phyloP scores from a whole-genome alignment of 1,139 yeast species.

The Arxiozyma bovina region DNA sequence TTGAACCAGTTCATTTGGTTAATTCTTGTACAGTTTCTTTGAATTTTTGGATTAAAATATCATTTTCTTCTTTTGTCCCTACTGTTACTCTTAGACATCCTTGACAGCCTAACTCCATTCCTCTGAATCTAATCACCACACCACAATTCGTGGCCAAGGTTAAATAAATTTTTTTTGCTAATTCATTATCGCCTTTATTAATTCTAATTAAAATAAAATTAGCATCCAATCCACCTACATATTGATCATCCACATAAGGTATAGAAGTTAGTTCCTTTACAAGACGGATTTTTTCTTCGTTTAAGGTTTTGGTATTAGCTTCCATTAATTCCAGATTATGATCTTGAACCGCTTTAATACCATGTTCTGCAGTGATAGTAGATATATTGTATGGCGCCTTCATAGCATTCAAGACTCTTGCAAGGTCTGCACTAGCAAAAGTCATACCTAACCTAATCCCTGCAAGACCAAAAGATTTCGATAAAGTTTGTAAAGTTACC shows the following conservation, averaged over 20 bases:
- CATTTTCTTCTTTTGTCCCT: conserved; percentile 74
- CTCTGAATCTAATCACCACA: conserved; percentile 86
- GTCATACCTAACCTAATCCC: conserved; percentile 87
- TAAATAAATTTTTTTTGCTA: conserved; percentile 60
- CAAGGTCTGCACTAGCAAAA: conserved; percentile 50
- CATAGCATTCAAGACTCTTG: conserved; percentile 70
- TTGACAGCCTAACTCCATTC: conserved; percentile 75
- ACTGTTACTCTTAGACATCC: conserved; percentile 84
- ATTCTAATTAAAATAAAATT: conserved; percentile 74
- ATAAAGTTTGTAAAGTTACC: conserved; percentile 82
- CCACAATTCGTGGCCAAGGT: conserved; percentile 60
- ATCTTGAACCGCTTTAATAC: conserved; percentile 57
- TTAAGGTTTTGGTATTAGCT: conserved; percentile 41
- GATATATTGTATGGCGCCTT: conserved; percentile 95
- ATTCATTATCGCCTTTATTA: conserved; percentile 47
- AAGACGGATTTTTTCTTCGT: conserved; percentile 47
- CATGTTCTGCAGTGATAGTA: conserved; percentile 67
- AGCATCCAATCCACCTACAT: conserved; percentile 82
- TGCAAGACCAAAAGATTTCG: conserved; percentile 93
- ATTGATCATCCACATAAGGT: conserved; percentile 52
- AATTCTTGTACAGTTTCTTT: conserved; percentile 33
- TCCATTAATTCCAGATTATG: conserved; percentile 57
- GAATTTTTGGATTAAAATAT: conserved; percentile 45
- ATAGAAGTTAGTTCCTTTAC: conserved; percentile 45
- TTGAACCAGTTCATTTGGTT: conserved; percentile 4